Base-by-base conservation (phyloP, 768 basidiomycete genomes). In the Clavaria fumosa region DNA sequence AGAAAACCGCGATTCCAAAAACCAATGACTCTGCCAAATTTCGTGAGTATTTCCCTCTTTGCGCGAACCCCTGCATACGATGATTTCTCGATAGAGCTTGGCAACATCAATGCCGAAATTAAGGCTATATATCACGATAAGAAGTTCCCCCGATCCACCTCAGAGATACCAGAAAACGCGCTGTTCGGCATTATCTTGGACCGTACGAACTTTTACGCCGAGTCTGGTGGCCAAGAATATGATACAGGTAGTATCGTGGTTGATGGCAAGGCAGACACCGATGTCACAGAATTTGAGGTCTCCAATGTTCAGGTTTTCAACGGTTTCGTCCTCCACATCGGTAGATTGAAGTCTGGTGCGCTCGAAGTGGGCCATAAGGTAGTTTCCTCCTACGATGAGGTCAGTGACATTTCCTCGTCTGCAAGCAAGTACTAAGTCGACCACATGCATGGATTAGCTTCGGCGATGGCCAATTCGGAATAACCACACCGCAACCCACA, bases 401-500 rank as follows among this genome's bases (percentile, higher is more conserved):
- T 88, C 43, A 33, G 56, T 11, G 15, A 14, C 34, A 22, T 21
- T 26, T 15, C 34, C 14, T 36, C 43, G 7, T 23, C 31, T 21
- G 5, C 37, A 2, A 36, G 12, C 3, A 5, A n/a, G n/a, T n/a
- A n/a, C n/a, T n/a, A n/a, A n/a, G n/a, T 38, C 27, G 14, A 18
- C 18, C 39, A 34, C 34, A 41, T 48, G 21, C 27, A 23, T 24
- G 33, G 5, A 12, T 30, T 42, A 88, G 82, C 72, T 85, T 23
- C 85, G 95, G 24, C 74, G 95, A 35, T 90, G 88, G 83, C 91
- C 93, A 0, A 62, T 99, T 35, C 78, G 91, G 37, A 97, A 89
- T 59, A 99, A 99, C 52, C 95, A 99, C 61, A 97, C 95, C 19
- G 95, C 80, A 15, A 99, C 95, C 0, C 95, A 99, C 54, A 95